Base-by-base conservation (phyloP, 305 asterid species). In the Fraxinus xanthoxyloides region DNA sequence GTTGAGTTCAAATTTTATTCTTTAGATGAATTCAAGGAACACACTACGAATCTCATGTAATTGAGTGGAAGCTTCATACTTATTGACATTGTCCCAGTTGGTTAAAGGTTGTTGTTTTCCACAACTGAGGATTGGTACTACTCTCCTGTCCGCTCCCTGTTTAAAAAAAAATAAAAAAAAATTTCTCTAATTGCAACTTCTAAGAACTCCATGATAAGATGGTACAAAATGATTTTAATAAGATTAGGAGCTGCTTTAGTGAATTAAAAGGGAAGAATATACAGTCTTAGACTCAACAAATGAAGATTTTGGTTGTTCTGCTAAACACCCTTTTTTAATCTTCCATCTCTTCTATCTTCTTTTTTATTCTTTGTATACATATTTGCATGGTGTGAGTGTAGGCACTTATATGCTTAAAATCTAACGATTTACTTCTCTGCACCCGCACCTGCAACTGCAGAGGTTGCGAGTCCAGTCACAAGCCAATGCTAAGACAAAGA, bases 401-500 rank as follows among this genome's bases (percentile, higher is more conserved):
- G 36, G 35, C 32, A 28, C 35, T 67, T 31, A 28, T 67, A 3
- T 28, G 19, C 73, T 24, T 67, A 10, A 69, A 17, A 31, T 70
- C 24, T 70, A 70, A 31, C 15, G 75, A 70, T 70, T 70, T 5
- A 9, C 38, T 30, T 30, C 9, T 30, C 21, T 30, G 19, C 75
- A 26, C 35, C 34, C 19, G 1, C 74, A 4, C 36, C 36, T 17
- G 1, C 75, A 70, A 28, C 6, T 90, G 85, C 97, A 97, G 99
- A 91, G 97, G 79, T 70, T 93, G 93, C 89, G 98, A 86, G 77
- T 85, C 36, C 84, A 89, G 87, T 78, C 94, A 40, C 91, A 92
- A 81, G 89, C 85, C 15, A 89, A 90, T 78, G 88, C 89, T 30
- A 91, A 85, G 91, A 94, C 98, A 87, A 97, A 91, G 87, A 97